phyloP scores from a whole-genome alignment of 495 filamentous ascomycete genomes.

The Friedmanniomyces simplex region DNA sequence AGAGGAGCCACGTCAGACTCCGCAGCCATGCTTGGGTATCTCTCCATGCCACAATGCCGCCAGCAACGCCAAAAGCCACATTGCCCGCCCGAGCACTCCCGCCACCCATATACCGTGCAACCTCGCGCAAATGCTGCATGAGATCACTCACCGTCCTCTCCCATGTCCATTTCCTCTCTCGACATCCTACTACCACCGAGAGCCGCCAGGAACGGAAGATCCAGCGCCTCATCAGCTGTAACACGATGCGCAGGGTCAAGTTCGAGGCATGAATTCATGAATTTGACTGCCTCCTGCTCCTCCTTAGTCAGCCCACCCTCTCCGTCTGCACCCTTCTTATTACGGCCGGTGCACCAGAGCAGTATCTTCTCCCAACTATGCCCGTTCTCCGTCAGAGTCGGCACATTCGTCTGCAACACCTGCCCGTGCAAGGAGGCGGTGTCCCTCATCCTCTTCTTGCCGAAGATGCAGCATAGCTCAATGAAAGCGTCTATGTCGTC shows the following conservation, averaged over 20 bases:
- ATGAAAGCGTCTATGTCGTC: constrained; percentile 96
- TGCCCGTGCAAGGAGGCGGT: constrained; percentile 76
- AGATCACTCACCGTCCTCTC: too few species aligned
- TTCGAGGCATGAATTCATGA: constrained; percentile 59
- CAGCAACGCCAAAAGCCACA: not conserved
- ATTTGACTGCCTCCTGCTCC: constrained; percentile 55
- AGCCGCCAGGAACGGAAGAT: constrained; percentile 58
- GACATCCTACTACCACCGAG: too few species aligned
- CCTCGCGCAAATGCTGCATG: too few species aligned
- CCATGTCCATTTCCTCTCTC: too few species aligned
- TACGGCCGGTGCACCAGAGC: constrained; percentile 68
- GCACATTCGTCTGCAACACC: constrained; percentile 82
- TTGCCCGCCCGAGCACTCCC: too few species aligned
- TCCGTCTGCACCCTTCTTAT: constrained; percentile 37
- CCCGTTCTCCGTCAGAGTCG: constrained; percentile 74
- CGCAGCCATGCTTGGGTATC: not conserved
- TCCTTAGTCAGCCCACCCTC: constrained; percentile 42
- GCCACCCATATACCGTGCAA: too few species aligned
- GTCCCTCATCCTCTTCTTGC: constrained; percentile 66
- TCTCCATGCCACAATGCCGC: not conserved
- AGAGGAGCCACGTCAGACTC: too few species aligned
- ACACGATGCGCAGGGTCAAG: constrained; percentile 61
- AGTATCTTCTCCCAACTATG: constrained; percentile 87
- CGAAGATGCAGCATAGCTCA: constrained; percentile 92
- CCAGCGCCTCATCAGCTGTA: constrained; percentile 58